Percentiles rank a stretch among this genome's conserved stretches.
These are phyloP conservation scores for Lachancea meyersii DNA, from an alignment of 805 yeast species.

Conservation along the genomic window DNA sequence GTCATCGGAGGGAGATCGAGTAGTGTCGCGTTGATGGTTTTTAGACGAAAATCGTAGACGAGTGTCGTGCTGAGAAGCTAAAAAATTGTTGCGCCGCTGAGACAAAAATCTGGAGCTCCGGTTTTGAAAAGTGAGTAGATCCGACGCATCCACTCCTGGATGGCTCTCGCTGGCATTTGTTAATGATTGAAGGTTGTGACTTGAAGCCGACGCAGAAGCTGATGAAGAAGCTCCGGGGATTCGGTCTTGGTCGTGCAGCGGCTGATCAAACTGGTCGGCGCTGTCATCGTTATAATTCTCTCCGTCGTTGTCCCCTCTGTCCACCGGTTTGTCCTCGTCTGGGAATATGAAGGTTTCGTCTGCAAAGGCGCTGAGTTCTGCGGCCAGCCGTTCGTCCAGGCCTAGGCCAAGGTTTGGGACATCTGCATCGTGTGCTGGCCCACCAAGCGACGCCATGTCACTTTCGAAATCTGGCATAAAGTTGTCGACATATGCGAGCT, in stretches of 20 bases:
- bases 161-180: not conserved
- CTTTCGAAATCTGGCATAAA: conserved; percentile 49
- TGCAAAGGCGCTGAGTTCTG: conserved; percentile 75
- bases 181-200: conserved; percentile 9
- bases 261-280: conserved; percentile 1
- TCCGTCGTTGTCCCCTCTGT: conserved; percentile 1
- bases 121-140: not conserved
- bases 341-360: conserved; percentile 76
- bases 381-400: conserved; percentile 48
- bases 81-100: conserved; percentile 26
- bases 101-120: conserved; percentile 22
- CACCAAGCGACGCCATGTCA: conserved; percentile 7
- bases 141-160: conserved; percentile 6
- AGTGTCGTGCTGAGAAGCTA: conserved; percentile 31
- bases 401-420: conserved; percentile 22
- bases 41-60: conserved; percentile 28
- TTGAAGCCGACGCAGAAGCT: conserved; percentile 2
- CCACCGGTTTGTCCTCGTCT: conserved; percentile 66
- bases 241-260: not conserved
- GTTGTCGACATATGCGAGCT: conserved; percentile 72
- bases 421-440: conserved; percentile 5
- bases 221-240: not conserved
- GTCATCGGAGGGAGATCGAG: conserved; percentile 15
- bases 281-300: conserved; percentile 12
- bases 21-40: conserved; percentile 6